These are phyloP conservation scores for Hericium coralloides DNA, from an alignment of 768 basidiomycete species.

Conservation along the genomic window DNA sequence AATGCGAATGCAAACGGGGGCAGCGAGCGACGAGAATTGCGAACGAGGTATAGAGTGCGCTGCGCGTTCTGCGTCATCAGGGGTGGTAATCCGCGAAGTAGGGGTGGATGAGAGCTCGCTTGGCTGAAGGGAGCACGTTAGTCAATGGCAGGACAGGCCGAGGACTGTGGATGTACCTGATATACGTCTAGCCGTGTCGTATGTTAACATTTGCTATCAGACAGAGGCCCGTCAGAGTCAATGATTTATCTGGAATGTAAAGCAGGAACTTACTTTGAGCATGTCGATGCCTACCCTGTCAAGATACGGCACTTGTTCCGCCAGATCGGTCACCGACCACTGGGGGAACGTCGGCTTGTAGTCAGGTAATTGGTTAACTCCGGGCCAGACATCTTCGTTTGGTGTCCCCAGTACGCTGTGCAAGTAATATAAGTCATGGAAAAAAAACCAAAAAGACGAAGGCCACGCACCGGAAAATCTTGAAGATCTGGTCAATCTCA, in stretches of 20 bases:
- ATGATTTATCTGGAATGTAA: neutral
- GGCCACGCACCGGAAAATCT: constrained; percentile 81
- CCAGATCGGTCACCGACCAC: constrained; percentile 76
- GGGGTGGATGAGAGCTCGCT: constrained; percentile 44
- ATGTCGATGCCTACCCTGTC: constrained; percentile 77
- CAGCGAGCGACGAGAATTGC: constrained; percentile 8
- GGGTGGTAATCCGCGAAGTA: constrained; percentile 41
- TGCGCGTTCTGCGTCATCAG: neutral
- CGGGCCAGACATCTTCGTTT: constrained; percentile 86
- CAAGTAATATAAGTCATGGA: neutral
- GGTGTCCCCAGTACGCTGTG: constrained; percentile 84
- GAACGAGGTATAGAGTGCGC: neutral
- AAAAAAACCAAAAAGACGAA: neutral
- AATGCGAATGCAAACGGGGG: constrained; percentile 19
- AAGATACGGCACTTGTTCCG: constrained; percentile 54
- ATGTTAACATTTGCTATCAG: constrained; percentile 41
- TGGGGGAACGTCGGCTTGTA: constrained; percentile 97
- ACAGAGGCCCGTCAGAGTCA: neutral
- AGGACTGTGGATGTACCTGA: constrained; percentile 50
- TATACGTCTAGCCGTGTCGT: constrained; percentile 87
- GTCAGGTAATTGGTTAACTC: constrained; percentile 79
- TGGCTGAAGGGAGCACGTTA: constrained; percentile 29
- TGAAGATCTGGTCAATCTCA: constrained; percentile 99
- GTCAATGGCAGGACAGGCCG: neutral
- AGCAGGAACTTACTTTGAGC: constrained; percentile 44